A percentile compares a stretch with the other conserved stretches of the same genome.
These are phyloP conservation scores for Avena eriantha DNA, from an alignment of 176 grass and related monocot genomes.

Conservation along the genomic window DNA sequence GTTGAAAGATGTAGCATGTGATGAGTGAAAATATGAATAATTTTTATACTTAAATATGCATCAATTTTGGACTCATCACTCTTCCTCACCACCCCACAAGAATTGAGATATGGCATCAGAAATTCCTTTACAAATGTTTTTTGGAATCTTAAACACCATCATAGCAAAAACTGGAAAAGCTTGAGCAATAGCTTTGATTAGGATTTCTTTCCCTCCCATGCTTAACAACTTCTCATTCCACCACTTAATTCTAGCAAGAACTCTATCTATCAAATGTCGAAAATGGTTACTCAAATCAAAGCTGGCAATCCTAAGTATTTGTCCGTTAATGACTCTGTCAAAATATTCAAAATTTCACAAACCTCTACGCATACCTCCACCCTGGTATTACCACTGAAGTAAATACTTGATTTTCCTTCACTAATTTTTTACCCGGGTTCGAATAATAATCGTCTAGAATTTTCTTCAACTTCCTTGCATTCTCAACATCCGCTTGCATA, in stretches of 20 bases:
- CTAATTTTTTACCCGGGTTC: background rate
- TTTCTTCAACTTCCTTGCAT: background rate
- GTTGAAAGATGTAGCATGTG: too few relatives aligned
- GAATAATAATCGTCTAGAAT: background rate
- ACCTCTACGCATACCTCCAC: background rate
- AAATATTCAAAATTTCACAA: background rate
- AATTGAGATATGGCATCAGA: too few relatives aligned
- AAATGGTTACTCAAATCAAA: background rate
- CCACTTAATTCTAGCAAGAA: background rate
- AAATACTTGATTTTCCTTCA: background rate
- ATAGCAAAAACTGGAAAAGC: background rate
- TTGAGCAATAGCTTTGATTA: background rate
- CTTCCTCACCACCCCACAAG: too few relatives aligned
- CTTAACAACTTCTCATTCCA: background rate
- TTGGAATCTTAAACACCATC: background rate
- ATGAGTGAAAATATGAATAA: too few relatives aligned
- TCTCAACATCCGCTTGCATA: too few relatives aligned
- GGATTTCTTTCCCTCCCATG: background rate
- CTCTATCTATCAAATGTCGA: background rate
- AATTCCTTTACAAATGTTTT: background rate
- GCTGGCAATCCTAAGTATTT: background rate
- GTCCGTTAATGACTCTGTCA: background rate
- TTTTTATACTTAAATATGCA: too few relatives aligned
- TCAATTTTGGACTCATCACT: too few relatives aligned
- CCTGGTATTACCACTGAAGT: background rate